Evolutionary conservation across 345 rosid species (phyloP), one percentile per base, ranked within the genome.

Genomic region (Lepidium africanum): DNA sequence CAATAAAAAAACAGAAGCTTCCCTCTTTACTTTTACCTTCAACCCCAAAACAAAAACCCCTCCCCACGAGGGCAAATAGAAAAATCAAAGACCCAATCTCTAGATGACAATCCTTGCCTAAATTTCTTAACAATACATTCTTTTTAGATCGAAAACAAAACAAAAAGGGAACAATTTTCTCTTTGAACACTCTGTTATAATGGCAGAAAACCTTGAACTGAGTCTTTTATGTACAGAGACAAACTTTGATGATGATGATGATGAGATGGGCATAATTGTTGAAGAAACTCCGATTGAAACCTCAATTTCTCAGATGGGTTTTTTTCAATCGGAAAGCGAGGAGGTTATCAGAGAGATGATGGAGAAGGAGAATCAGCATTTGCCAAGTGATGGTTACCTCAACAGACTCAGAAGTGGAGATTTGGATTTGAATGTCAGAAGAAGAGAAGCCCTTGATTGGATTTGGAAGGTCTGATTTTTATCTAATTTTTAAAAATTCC

Each of bases 371-470:
- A 43, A 59, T 17, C 78, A 83, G 63, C 86, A 79, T 75, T 76
- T 79, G 80, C 87, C 87, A 21, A 71, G 46, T 59, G 71, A 74
- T 70, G 88, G 78, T 80, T 88, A 84, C 72, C 66, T 86, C 60
- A 74, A 54, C 64, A 82, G 87, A 73, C 75, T 88, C 21, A 72
- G 74, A 37, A 71, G 65, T 71, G 88, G 90, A 57, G 88, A 81
- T 70, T 76, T 79, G 77, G 86, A 81, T 63, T 67, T 80, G 80
- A 78, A 70, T 59, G 76, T 59, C 37, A 81, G 82, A 70, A 84
- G 92, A 74, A 82, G 75, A 59, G 81, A 83, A 64, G 88, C 88
- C 78, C 74, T 84, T 56, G 72, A 84, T 63, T 88, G 95, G 95
- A 84, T 88, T 77, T 73, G 45, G 68, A 86, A 86, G 91, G 95